Evolutionary conservation across 352 stramenopile species (phyloP).

Genomic region (Globisporangium radiosum): DNA sequence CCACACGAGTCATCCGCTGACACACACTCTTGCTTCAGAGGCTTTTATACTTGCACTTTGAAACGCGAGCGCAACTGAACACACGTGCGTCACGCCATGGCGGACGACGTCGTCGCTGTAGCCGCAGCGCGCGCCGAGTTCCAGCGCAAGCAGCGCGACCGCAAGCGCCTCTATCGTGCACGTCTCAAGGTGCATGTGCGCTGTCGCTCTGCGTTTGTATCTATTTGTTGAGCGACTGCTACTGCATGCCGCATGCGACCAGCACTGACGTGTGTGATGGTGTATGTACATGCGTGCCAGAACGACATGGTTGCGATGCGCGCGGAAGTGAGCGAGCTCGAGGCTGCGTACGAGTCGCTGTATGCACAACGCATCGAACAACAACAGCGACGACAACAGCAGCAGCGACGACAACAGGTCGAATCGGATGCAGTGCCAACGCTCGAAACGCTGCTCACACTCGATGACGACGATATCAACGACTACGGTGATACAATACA

Average conservation of each 20-base stretch:
- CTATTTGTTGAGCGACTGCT: too few relatives aligned
- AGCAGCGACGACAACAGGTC: background rate
- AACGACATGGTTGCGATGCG: conserved; percentile 15
- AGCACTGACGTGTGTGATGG: background rate
- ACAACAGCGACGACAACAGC: conserved; percentile 2
- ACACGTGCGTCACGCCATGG: conserved; percentile 1
- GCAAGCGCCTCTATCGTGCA: conserved; percentile 13
- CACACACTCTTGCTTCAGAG: too few relatives aligned
- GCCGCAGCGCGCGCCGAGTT: conserved; percentile 8
- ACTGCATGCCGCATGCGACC: too few relatives aligned
- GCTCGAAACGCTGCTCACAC: background rate
- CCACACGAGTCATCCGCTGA: too few relatives aligned
- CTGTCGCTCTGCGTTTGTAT: too few relatives aligned
- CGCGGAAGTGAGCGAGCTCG: conserved; percentile 9
- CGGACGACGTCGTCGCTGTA: conserved; percentile 3
- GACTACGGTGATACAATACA: background rate
- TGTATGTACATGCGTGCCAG: background rate
- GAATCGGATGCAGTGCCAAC: background rate
- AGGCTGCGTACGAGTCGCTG: conserved; percentile 9
- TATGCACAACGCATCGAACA: conserved; percentile 4
- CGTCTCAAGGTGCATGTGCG: conserved; percentile 5
- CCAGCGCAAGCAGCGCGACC: conserved; percentile 16
- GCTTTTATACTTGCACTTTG: too few relatives aligned
- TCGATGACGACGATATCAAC: background rate
- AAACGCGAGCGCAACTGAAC: too few relatives aligned